Evolutionary conservation across 2,329 filamentous ascomycete genomes (phyloP), one percentile per base, ranked within the genome.

Genomic region (Cordyceps militaris): DNA sequence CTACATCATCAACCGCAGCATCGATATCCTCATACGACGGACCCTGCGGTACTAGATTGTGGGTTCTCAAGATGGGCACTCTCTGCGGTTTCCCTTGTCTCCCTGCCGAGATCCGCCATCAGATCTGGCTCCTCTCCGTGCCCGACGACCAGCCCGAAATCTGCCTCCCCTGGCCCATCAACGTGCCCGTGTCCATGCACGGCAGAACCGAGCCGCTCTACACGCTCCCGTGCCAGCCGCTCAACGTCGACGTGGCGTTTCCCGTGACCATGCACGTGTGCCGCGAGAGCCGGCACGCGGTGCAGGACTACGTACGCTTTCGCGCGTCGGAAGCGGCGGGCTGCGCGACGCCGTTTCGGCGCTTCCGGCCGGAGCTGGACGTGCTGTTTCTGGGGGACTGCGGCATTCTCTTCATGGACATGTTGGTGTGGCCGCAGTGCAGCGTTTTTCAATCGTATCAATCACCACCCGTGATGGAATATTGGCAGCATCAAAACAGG

Each of bases 171-270:
- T 59, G 49, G 57, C 57, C 57, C 14, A 6, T 32, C n/a, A 47
- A 19, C 32, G 14, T 59, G 19, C 28, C 42, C 11, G 8, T 2
- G 16, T 47, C 19, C 24, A 1, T 34, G 3, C 2, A 21, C 2
- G 30, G n/a, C n/a, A 16, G 8, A 53, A 26, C 21, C 2, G 19
- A 53, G 1, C 24, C 36, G 10, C 36, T 36, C 10, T 24, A 36
- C 47, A 21, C 32, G 26, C 46, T 52, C 4, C 57, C 57, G 11
- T 13, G 23, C 16, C 44, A 40, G 42, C 57, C 50, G n/a, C 46
- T 59, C 3, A 55, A 36, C 24, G 57, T 59, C 32, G 57, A 59
- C 19, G 24, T 30, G 36, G 57, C 43, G 3, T 59, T 52, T 13
- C 57, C 50, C 1, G 28, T 38, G 24, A 19, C 36, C 28, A 46